These are phyloP conservation scores for Xylaria nigripes DNA, from an alignment of 495 filamentous ascomycete genomes.

Conservation along the genomic window DNA sequence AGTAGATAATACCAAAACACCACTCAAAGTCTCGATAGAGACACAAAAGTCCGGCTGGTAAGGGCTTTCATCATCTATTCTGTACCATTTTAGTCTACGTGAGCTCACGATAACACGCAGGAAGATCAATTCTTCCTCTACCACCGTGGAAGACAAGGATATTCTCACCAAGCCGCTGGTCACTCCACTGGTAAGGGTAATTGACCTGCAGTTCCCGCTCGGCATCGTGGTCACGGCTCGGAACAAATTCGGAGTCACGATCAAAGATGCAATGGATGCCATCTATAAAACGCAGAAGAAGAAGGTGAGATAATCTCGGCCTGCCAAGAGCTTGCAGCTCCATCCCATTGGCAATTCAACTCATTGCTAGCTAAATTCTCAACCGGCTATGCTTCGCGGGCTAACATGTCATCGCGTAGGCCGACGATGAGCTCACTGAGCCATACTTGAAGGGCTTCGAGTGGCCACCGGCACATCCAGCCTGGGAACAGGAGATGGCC, in stretches of 20 bases:
- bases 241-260: constrained; percentile 85
- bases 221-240: constrained; percentile 83
- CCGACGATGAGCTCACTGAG: constrained; percentile 77
- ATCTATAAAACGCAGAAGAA: constrained; percentile 94
- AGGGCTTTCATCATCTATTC: constrained; percentile 20
- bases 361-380: background rate
- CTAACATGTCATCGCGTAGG: constrained; percentile 40
- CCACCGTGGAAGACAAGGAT: constrained; percentile 67
- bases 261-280: constrained; percentile 89
- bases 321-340: background rate
- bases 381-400: background rate
- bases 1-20: constrained; percentile 65
- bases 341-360: background rate
- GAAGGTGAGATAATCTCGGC: constrained; percentile 47
- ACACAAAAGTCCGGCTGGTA: constrained; percentile 89
- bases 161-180: constrained; percentile 71
- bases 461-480: constrained; percentile 47
- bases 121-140: constrained; percentile 83
- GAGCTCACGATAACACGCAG: constrained; percentile 34
- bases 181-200: constrained; percentile 79
- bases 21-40: constrained; percentile 72
- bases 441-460: constrained; percentile 87
- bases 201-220: constrained; percentile 80
- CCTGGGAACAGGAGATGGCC: constrained; percentile 66
- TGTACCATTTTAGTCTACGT: background rate